Base-by-base conservation (phyloP, 768 basidiomycete species). In the Kwoniella botswanensis region DNA sequence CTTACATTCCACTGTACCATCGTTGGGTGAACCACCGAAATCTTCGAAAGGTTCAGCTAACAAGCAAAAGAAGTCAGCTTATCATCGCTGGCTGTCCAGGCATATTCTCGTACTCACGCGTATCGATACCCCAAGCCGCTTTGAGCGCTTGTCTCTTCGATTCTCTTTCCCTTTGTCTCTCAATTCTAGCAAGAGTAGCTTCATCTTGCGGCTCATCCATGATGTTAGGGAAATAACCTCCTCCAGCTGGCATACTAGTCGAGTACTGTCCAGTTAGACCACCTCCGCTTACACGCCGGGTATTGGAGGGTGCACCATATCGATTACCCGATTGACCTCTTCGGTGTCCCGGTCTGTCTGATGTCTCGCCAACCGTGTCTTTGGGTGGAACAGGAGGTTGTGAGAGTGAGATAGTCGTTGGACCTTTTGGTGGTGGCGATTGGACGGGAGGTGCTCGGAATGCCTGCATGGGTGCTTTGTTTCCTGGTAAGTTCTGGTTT, bases 111-210 rank as follows among this genome's bases (percentile, higher is more conserved):
- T 35, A 79, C 82, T 76, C 70, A 83, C 82, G 82, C 21, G 70
- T 75, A 69, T 83, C 81, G 29, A 73, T 81, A 17, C 82, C 82
- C 82, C 82, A 83, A 68, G 82, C 82, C 55, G 81, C 82, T 57
- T 83, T 81, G 52, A 83, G 65, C 3, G 82, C 82, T 46, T 75
- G 63, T 46, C 77, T 74, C 70, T 83, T 83, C n/a, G 71, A 44
- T 26, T 83, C 82, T 68, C 77, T 77, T 60, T 82, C 74, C 62
- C 65, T 72, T 65, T 80, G 73, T 50, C 78, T 63, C 57, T 80
- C 79, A 55, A 71, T 64, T 65, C 79, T 72, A 66, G 76, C 79
- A 3, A 76, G 52, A n/a, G 63, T 59, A 26, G 75, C 79, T 53
- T 79, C 79, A 50, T 81, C 80, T 26, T 46, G 54, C 22, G 66